Base-by-base conservation (phyloP, 2,329 filamentous ascomycete species). In the Colletotrichum graminicola region DNA sequence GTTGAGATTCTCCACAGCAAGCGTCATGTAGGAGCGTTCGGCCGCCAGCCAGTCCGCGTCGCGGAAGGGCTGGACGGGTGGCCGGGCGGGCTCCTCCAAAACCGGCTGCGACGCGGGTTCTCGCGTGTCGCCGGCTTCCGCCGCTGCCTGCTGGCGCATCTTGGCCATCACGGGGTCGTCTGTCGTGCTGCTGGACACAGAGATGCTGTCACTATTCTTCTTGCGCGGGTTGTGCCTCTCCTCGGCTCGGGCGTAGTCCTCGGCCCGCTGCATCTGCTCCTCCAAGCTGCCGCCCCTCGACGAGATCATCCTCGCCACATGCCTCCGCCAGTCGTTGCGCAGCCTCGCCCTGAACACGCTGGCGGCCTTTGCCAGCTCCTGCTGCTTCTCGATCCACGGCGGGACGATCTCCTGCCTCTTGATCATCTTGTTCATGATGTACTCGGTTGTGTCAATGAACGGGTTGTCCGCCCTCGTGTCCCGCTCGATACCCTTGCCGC, bases 381-480 rank as follows among this genome's bases (percentile, higher is more conserved):
- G 95, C 80, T 99, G 96, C 82, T 98, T 98, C 82, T 99, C 96
- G 71, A 99, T 98, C 96, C 96, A 99, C 0, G 95, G 95, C 0
- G 96, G 96, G 0, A 97, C 94, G 71, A 98, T 93, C 26, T 97
- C 95, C 81, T 99, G 96, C 70, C 93, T 92, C 82, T 98, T 93
- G 74, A 99, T 98, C 84, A 98, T 98, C 82, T 97, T 96, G 82
- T 99, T 98, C 92, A 98, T 92, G 76, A 98, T 93, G 79, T 98
- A 98, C 81, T 98, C 95, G 0, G 96, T 98, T 0, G 95, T 98
- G 78, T 98, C 94, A 68, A 98, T 90, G 77, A 97, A 98, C 0
- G 96, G 94, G 75, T 92, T 97, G 75, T 92, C 92, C 1, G 93
- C 93, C 74, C 93, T 91, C 62, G 93, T 84, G 75, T 98, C 95